Percentiles rank a stretch among this genome's conserved stretches.
phyloP scores from a whole-genome alignment of 768 basidiomycete genomes.

The Coprinopsis cinerea region DNA sequence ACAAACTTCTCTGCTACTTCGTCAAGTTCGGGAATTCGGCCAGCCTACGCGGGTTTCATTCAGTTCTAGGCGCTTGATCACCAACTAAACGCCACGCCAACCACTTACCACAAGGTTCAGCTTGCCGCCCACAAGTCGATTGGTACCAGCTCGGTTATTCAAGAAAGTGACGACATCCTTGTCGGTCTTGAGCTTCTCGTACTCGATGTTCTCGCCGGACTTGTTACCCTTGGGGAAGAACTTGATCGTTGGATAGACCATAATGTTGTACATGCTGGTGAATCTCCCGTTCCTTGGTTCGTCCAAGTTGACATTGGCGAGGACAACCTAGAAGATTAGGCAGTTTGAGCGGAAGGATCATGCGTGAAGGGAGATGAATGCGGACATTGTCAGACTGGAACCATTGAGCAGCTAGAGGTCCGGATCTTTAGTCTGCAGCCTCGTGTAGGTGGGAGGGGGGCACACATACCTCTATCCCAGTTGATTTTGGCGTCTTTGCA shows the following conservation, averaged over 20 bases:
- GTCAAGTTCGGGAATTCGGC: slow-evolving; percentile 75
- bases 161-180: slow-evolving; percentile 72
- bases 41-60: slow-evolving; percentile 48
- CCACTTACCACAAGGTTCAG: slow-evolving; percentile 58
- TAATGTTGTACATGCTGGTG: slow-evolving; percentile 64
- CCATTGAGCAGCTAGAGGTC: slow-evolving; percentile 57
- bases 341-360: not conserved
- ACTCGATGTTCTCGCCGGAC: slow-evolving; percentile 54
- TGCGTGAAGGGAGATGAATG: slow-evolving; percentile 2
- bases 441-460: not conserved
- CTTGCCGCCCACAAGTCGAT: slow-evolving; percentile 77
- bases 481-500: slow-evolving; percentile 88
- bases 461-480: slow-evolving; percentile 66
- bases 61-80: slow-evolving; percentile 5
- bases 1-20: slow-evolving; percentile 71
- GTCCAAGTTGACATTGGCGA: slow-evolving; percentile 91
- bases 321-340: slow-evolving; percentile 54
- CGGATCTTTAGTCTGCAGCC: slow-evolving; percentile 7
- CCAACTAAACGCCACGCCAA: slow-evolving; percentile 8
- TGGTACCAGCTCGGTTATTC: slow-evolving; percentile 83
- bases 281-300: slow-evolving; percentile 71
- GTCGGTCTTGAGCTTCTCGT: slow-evolving; percentile 68
- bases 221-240: slow-evolving; percentile 71
- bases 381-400: slow-evolving; percentile 78
- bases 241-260: slow-evolving; percentile 89